Evolutionary conservation across 2,329 filamentous ascomycete genomes (phyloP), one percentile per base, ranked within the genome.

Genomic region (Apiospora sp.): DNA sequence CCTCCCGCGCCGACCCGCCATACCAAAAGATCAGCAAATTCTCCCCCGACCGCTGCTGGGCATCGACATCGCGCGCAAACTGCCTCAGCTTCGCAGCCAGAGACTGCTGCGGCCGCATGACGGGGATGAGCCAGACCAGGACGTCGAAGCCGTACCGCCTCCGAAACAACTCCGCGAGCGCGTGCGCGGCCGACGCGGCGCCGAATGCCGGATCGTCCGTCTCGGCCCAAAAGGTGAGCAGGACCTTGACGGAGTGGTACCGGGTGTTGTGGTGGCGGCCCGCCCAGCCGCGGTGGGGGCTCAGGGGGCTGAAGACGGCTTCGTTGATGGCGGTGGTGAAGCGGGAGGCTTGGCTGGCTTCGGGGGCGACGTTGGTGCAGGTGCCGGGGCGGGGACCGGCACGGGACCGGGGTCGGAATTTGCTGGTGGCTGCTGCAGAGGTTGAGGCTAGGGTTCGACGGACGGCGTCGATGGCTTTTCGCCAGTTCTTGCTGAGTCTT

Each of bases 11-110:
- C 16, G 67, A 16, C 10, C 72, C 72, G 12, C 70, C 48, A 46
- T 73, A 73, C 72, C 72, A 73, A 24, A 73, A 73, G 10, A 73
- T 73, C 3, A 73, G 54, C 69, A 73, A 6, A 19, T 58, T 46
- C 6, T 58, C 67, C 8, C 58, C 58, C 34, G 19, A 22, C 19
- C 1, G 34, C 34, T 64, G 30, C 49, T 14, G 24, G 3, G 14
- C 3, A 14, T 68, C 72, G 24, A 44, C 24, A 0, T 24, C 30
- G 12, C 54, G 27, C n/a, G 68, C 67, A 24, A 73, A 70, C 24
- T 34, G 22, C n/a, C 19, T 5, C 16, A 73, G 67, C 34, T 67
- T 72, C 14, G 37, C 48, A 1, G 16, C 34, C 5, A 69, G 43
- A 5, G 46, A 49, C 6, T 34, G 27, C 22, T 67, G 48, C n/a